Conservation (phyloP, 495 filamentous ascomycete genomes). For the Penicillium canescens region DNA sequence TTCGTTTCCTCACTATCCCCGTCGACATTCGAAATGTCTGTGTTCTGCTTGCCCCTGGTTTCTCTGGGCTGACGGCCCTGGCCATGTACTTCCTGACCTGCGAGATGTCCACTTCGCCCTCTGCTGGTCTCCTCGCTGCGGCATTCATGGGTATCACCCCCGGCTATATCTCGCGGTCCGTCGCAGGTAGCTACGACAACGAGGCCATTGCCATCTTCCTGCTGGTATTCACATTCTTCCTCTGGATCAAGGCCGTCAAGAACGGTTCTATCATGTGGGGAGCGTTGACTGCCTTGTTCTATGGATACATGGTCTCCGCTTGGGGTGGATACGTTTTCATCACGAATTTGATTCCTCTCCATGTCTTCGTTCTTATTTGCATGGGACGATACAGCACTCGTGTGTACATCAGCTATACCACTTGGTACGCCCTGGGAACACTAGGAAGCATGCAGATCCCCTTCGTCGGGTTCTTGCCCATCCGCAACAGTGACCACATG, state of each 20-base stretch:
- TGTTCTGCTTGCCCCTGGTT: conserved; percentile 92
- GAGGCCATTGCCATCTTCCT: conserved; percentile 99
- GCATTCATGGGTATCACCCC: conserved; percentile 97
- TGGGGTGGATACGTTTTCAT: conserved; percentile 99
- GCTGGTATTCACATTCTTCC: conserved; percentile 96
- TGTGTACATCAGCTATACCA: conserved; percentile 94
- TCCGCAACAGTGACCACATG: conserved; percentile 99
- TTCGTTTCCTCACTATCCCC: conserved; percentile 87
- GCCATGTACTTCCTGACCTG: conserved; percentile 95
- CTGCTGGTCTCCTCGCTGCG: conserved; percentile 91
- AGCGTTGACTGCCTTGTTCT: conserved; percentile 91
- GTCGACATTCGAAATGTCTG: conserved; percentile 99
- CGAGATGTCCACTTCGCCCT: conserved; percentile 90
- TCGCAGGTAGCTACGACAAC: conserved; percentile 99
- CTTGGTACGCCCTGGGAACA: conserved; percentile 96
- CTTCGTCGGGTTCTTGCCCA: conserved; percentile 95
- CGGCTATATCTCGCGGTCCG: conserved; percentile 95
- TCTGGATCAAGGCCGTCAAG: conserved; percentile 99
- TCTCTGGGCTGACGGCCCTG: conserved; percentile 92
- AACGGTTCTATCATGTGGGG: conserved; percentile 95
- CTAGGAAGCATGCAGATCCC: conserved; percentile 99
- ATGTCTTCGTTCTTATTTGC: conserved; percentile 90
- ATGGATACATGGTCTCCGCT: conserved; percentile 99
- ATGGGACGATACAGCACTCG: conserved; percentile 97
- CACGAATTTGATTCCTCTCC: conserved; percentile 94